Evolutionary conservation across 352 stramenopile genomes (phyloP).

Genomic region (Pythium biforme): DNA sequence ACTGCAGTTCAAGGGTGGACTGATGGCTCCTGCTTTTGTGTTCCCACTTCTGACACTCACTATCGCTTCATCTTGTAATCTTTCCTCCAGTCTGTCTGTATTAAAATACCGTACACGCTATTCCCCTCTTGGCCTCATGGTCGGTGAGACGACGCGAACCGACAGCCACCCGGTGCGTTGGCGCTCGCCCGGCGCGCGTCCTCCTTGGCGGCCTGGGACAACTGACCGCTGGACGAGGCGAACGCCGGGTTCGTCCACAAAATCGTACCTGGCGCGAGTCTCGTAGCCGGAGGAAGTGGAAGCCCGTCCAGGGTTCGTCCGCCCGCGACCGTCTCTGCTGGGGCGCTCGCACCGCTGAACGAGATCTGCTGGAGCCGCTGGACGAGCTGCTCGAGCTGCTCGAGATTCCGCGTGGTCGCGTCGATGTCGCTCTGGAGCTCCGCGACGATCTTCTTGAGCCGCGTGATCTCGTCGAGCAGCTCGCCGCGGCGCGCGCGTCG

Average conservation of each 20-base stretch:
- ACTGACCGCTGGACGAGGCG: neutral
- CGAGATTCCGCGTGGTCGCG: constrained; percentile 35
- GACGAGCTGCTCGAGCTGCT: constrained; percentile 36
- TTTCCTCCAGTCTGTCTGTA: too few relatives aligned
- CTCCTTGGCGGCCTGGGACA: neutral
- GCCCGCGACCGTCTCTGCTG: neutral
- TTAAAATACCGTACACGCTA: too few relatives aligned
- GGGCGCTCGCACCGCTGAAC: neutral
- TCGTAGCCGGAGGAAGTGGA: neutral
- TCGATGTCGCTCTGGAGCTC: constrained; percentile 38
- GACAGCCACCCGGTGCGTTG: neutral
- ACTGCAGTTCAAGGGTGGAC: neutral
- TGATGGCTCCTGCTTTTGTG: too few relatives aligned
- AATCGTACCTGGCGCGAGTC: neutral
- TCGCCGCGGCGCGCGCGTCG: constrained; percentile 28
- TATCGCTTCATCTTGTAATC: too few relatives aligned
- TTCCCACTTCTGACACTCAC: too few relatives aligned
- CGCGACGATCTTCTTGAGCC: constrained; percentile 31
- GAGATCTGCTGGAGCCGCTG: constrained; percentile 32
- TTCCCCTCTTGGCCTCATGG: neutral
- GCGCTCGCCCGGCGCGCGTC: neutral
- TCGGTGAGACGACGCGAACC: neutral
- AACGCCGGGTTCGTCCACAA: constrained; percentile 11
- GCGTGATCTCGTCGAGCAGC: constrained; percentile 38
- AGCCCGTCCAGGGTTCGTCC: neutral